Conservation (phyloP, 208 protist genomes). For the Crithidia fasciculata region DNA sequence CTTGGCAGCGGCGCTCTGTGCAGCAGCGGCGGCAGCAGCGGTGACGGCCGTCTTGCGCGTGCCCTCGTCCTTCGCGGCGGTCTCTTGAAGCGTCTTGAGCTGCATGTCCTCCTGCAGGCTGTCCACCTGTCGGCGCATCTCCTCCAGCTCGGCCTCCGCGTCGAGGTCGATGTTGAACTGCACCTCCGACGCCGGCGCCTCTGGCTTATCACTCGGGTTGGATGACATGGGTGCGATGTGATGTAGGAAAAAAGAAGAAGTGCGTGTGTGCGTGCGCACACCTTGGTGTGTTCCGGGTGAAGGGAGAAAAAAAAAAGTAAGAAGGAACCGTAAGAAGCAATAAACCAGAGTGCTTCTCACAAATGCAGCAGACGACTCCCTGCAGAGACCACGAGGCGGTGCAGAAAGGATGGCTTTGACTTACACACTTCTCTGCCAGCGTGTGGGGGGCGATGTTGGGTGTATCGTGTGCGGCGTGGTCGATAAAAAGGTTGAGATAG, state of each 20-base stretch:
- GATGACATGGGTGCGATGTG: slow-evolving; percentile 30
- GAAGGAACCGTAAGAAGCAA: too few species aligned
- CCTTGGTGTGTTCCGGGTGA: background rate
- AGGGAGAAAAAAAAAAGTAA: background rate
- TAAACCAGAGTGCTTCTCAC: too few species aligned
- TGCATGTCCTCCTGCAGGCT: slow-evolving; percentile 87
- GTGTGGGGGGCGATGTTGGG: too few species aligned
- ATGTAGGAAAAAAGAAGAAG: slow-evolving; percentile 19
- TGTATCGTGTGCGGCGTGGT: too few species aligned
- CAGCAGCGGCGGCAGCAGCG: slow-evolving; percentile 16
- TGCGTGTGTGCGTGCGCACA: background rate
- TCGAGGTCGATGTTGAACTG: slow-evolving; percentile 58
- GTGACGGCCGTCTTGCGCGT: slow-evolving; percentile 66
- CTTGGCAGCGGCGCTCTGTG: slow-evolving; percentile 27
- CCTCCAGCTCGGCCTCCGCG: slow-evolving; percentile 76
- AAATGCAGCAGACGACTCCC: too few species aligned
- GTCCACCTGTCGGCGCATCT: slow-evolving; percentile 82
- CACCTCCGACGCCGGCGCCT: slow-evolving; percentile 31
- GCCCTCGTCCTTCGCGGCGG: slow-evolving; percentile 83
- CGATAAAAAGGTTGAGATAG: too few species aligned
- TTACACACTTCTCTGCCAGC: too few species aligned
- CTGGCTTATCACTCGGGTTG: slow-evolving; percentile 27
- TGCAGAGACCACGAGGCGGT: too few species aligned
- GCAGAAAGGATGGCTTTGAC: too few species aligned
- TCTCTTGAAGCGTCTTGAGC: slow-evolving; percentile 81